Conservation (phyloP, 352 stramenopile genomes). For the Phytophthora chlamydospora region DNA sequence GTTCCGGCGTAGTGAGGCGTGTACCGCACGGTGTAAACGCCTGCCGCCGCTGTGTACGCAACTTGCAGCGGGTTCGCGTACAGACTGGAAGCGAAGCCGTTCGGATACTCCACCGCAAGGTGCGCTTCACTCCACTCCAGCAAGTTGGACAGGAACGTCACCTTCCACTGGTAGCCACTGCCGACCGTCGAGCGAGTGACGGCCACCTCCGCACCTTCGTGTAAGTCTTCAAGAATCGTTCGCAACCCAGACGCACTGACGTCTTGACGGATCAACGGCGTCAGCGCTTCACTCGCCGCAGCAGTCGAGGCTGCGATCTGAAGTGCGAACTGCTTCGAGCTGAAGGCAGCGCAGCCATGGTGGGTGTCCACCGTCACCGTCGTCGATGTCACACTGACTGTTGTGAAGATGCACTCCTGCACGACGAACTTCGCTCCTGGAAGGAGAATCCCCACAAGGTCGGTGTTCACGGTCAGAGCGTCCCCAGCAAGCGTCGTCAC, state of each 20-base stretch:
- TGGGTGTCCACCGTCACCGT: slow-evolving; percentile 57
- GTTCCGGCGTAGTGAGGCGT: slow-evolving; percentile 89
- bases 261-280: slow-evolving; percentile 63
- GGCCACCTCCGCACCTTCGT: slow-evolving; percentile 43
- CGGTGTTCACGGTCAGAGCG: slow-evolving; percentile 65
- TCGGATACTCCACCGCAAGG: slow-evolving; percentile 77
- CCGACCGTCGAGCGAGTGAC: slow-evolving; percentile 41
- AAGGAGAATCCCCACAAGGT: slow-evolving; percentile 67
- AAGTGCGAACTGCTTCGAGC: slow-evolving; percentile 45
- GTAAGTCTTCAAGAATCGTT: slow-evolving; percentile 71
- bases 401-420: slow-evolving; percentile 75
- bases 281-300: slow-evolving; percentile 45
- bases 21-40: slow-evolving; percentile 93
- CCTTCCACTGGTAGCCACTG: slow-evolving; percentile 79
- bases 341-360: slow-evolving; percentile 67
- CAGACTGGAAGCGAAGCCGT: slow-evolving; percentile 42
- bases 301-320: slow-evolving; percentile 33
- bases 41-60: slow-evolving; percentile 52
- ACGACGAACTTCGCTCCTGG: slow-evolving; percentile 67
- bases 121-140: slow-evolving; percentile 70
- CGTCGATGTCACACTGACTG: slow-evolving; percentile 41
- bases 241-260: slow-evolving; percentile 61
- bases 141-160: slow-evolving; percentile 94
- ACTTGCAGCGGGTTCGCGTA: slow-evolving; percentile 56
- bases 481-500: slow-evolving; percentile 48